Conservation (phyloP, 345 rosid genomes). For the Pelargonium nanum region DNA sequence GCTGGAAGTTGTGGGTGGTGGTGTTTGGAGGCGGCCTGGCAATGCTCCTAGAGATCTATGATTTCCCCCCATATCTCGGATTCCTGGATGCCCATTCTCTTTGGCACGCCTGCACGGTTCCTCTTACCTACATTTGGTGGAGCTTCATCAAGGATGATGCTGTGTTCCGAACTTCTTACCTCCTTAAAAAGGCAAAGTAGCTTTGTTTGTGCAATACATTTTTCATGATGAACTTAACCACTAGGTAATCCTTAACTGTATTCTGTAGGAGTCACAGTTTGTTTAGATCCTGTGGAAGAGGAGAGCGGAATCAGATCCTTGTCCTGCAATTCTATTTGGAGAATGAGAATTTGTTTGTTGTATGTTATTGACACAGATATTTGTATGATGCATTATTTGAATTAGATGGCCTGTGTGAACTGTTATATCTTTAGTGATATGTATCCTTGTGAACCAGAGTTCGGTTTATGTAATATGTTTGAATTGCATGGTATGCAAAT, state of each 20-base stretch:
- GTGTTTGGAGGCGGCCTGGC: slow-evolving; percentile 35
- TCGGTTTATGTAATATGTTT: too few species aligned
- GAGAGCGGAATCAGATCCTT: not conserved
- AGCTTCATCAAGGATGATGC: slow-evolving; percentile 81
- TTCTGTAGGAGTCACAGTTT: not conserved
- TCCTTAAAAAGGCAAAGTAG: slow-evolving; percentile 51
- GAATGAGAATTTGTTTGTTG: too few species aligned
- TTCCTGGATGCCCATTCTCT: slow-evolving; percentile 70
- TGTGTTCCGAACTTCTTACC: slow-evolving; percentile 49
- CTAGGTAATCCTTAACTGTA: not conserved
- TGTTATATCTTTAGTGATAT: too few species aligned
- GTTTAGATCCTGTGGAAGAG: not conserved
- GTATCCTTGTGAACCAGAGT: too few species aligned
- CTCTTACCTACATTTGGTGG: slow-evolving; percentile 78
- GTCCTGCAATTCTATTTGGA: not conserved
- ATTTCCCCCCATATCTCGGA: slow-evolving; percentile 72
- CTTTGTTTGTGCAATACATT: not conserved
- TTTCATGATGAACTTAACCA: not conserved
- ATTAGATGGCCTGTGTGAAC: too few species aligned
- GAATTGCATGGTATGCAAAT: too few species aligned
- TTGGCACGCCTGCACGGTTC: slow-evolving; percentile 61
- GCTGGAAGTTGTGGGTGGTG: slow-evolving; percentile 72
- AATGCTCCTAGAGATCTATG: slow-evolving; percentile 49
- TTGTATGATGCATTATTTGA: too few species aligned
- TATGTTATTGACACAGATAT: too few species aligned